Evolutionary conservation across 805 yeast genomes (phyloP).

Genomic region (Spathaspora boniae): DNA sequence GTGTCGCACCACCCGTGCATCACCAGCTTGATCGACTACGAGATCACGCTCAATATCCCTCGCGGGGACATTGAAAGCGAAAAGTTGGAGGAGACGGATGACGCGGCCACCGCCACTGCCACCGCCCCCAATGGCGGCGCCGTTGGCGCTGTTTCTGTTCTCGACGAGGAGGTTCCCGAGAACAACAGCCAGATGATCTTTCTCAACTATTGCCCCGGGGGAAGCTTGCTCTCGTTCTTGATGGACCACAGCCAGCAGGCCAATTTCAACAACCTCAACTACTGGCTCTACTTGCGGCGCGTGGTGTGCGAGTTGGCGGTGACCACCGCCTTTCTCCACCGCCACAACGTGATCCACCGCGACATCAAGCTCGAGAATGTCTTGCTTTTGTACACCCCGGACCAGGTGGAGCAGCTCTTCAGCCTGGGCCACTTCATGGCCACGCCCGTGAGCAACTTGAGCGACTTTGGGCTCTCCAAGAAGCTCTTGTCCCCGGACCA

Average conservation of each 20-base stretch:
- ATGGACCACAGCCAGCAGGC: constrained; percentile 25
- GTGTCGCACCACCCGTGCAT: constrained; percentile 65
- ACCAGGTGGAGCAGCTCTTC: constrained; percentile 26
- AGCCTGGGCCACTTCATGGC: neutral
- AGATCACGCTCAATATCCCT: constrained; percentile 26
- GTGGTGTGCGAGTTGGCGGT: constrained; percentile 66
- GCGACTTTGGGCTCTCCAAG: constrained; percentile 90
- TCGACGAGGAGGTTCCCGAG: constrained; percentile 10
- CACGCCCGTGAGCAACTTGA: constrained; percentile 45
- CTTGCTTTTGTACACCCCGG: constrained; percentile 37
- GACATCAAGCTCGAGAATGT: constrained; percentile 89
- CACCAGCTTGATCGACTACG: constrained; percentile 55
- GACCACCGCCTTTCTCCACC: constrained; percentile 73
- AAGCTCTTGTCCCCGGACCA: constrained; percentile 58
- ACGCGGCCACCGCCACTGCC: neutral
- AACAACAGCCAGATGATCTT: constrained; percentile 47
- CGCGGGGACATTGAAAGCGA: constrained; percentile 22
- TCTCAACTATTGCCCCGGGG: constrained; percentile 78
- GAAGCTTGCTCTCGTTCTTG: constrained; percentile 71
- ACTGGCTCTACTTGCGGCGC: constrained; percentile 51
- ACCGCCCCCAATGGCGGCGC: no score
- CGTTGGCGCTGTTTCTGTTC: no score
- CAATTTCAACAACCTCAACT: constrained; percentile 34
- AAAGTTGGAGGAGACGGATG: constrained; percentile 5
- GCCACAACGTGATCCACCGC: constrained; percentile 70